Conservation (phyloP, 805 yeast species). For the Cyberlindnera veronae region DNA sequence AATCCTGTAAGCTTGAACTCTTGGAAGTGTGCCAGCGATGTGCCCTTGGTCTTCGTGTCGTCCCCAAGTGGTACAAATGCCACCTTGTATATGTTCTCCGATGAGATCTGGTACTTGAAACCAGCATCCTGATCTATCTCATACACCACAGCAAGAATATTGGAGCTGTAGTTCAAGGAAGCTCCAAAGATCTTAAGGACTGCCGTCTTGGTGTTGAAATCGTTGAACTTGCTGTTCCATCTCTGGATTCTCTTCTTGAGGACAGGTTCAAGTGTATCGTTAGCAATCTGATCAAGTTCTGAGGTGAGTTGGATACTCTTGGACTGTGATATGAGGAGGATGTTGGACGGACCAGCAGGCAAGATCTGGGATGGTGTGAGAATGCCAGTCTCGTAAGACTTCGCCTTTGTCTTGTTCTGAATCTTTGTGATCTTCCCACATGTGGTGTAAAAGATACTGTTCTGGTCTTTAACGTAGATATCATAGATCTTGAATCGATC, state of each 20-base stretch:
- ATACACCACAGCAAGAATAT: conserved; percentile 19
- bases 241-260: conserved; percentile 13
- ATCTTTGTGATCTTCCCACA: conserved; percentile 12
- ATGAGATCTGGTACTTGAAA: conserved; percentile 24
- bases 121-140: conserved; percentile 19
- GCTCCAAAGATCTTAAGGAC: conserved; percentile 18
- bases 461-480: not conserved
- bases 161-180: conserved; percentile 18
- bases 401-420: not conserved
- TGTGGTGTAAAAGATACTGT: conserved; percentile 9
- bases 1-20: conserved; percentile 17
- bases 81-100: conserved; percentile 19
- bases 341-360: conserved; percentile 4
- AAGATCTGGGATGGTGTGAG: conserved; percentile 13
- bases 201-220: conserved; percentile 22
- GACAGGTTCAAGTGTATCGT: conserved; percentile 16
- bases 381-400: conserved; percentile 6
- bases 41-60: conserved; percentile 2
- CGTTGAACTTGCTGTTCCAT: conserved; percentile 26
- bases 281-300: not conserved
- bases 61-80: conserved; percentile 18
- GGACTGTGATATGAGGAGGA: conserved; percentile 11
- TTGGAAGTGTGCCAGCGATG: conserved; percentile 24
- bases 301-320: conserved; percentile 8
- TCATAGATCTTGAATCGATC: conserved; percentile 23